These are phyloP conservation scores for Turritis glabra DNA, from an alignment of 345 rosid genomes.

Conservation along the genomic window DNA sequence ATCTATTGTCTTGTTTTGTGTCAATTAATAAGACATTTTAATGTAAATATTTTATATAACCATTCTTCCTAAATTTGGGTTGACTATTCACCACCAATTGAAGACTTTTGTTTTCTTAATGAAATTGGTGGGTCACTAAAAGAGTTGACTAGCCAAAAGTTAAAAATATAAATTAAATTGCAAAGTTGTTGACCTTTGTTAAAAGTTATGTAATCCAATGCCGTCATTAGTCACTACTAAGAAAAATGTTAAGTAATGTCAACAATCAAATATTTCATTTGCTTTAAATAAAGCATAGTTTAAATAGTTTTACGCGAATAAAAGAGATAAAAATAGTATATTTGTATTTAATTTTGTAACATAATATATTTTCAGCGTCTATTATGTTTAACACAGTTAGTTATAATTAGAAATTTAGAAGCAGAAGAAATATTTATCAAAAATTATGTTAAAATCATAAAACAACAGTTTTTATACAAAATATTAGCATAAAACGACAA, in stretches of 20 bases:
- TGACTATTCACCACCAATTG: slow-evolving; percentile 27
- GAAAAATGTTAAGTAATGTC: slow-evolving; percentile 15
- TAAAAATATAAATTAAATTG: background rate
- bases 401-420: background rate
- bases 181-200: slow-evolving; percentile 37
- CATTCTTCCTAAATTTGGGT: slow-evolving; percentile 8
- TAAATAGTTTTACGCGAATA: background rate
- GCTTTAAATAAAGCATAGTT: background rate
- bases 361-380: background rate
- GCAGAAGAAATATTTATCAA: background rate
- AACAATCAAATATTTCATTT: slow-evolving; percentile 1
- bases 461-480: background rate
- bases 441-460: background rate
- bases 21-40: background rate
- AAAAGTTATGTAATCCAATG: slow-evolving; percentile 24
- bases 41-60: background rate
- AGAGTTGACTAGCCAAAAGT: slow-evolving; percentile 38
- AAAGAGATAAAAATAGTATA: background rate
- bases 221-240: slow-evolving; percentile 22
- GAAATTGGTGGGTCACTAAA: slow-evolving; percentile 17
- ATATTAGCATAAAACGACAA: background rate
- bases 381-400: no score
- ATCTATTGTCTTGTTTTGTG: slow-evolving; percentile 20
- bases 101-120: slow-evolving; percentile 4
- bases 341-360: background rate